These are phyloP conservation scores for Schoenoplectus triqueter DNA, from an alignment of 202 grass and related monocot species.

Conservation along the genomic window DNA sequence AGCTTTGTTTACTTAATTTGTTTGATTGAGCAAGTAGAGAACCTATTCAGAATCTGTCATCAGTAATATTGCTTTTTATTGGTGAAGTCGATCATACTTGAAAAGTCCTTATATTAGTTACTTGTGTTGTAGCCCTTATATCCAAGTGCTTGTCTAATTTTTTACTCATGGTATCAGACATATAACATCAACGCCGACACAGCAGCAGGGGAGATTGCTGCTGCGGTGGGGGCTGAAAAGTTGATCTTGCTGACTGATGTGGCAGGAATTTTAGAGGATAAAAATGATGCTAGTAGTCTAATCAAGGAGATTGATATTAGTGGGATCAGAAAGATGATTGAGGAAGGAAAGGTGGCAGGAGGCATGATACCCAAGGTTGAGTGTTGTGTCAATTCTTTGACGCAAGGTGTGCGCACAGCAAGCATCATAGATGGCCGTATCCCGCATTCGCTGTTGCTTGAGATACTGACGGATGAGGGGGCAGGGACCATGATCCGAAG, in stretches of 20 bases:
- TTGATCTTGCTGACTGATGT: constrained; percentile 80
- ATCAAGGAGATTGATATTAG: constrained; percentile 81
- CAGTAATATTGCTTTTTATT: neutral
- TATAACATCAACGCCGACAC: constrained; percentile 94
- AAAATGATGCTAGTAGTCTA: constrained; percentile 69
- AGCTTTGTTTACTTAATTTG: neutral
- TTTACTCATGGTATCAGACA: constrained; percentile 39
- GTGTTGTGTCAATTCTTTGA: constrained; percentile 70
- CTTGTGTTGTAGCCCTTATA: neutral
- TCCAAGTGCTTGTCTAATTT: neutral
- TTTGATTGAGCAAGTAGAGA: neutral
- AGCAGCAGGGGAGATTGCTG: constrained; percentile 70
- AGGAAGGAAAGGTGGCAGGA: constrained; percentile 74
- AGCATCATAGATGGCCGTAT: constrained; percentile 89
- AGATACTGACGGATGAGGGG: constrained; percentile 90
- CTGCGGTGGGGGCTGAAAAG: constrained; percentile 74
- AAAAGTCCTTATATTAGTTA: neutral
- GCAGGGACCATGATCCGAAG: constrained; percentile 81
- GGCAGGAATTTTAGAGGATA: constrained; percentile 66
- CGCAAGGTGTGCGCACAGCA: constrained; percentile 75
- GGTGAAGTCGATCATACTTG: neutral
- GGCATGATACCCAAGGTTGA: constrained; percentile 98
- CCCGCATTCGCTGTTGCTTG: constrained; percentile 74
- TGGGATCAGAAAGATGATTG: constrained; percentile 63
- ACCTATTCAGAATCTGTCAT: neutral